phyloP scores from a whole-genome alignment of 2,329 filamentous ascomycete genomes.

The Aspergillus tanneri region DNA sequence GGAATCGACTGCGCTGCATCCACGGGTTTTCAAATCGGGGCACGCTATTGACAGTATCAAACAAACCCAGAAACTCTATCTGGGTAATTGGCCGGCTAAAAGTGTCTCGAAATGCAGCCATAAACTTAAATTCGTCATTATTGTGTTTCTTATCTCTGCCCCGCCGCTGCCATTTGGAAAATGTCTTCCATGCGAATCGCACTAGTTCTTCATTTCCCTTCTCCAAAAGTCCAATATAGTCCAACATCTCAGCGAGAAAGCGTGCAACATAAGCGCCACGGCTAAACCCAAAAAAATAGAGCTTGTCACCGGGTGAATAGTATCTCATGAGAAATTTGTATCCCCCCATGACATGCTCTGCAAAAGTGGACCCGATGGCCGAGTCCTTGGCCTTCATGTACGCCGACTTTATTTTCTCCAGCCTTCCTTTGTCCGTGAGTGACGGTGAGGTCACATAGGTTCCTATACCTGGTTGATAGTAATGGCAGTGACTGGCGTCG shows the following conservation, averaged over 20 bases:
- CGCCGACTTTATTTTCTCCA: constrained; percentile 53
- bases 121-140: constrained; percentile 60
- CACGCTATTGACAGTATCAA: constrained; percentile 77
- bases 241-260: constrained; percentile 54
- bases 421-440: constrained; percentile 11
- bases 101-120: constrained; percentile 75
- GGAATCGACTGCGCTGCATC: constrained; percentile 63
- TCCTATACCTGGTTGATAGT: constrained; percentile 36
- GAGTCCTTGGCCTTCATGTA: constrained; percentile 55
- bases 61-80: constrained; percentile 72
- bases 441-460: constrained; percentile 41
- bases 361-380: constrained; percentile 65
- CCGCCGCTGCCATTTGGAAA: constrained; percentile 40
- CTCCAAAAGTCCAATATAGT: constrained; percentile 59
- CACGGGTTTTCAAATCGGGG: constrained; percentile 67
- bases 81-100: constrained; percentile 70
- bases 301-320: constrained; percentile 51
- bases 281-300: constrained; percentile 57
- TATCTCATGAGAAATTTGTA: constrained; percentile 58
- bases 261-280: constrained; percentile 56
- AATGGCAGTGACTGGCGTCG: constrained; percentile 37
- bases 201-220: constrained; percentile 84
- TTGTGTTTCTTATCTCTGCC: constrained; percentile 11
- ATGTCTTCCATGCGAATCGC: constrained; percentile 69
- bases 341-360: constrained; percentile 53